phyloP scores from a whole-genome alignment of 768 basidiomycete species.

The Candolleomyces eurysporus region DNA sequence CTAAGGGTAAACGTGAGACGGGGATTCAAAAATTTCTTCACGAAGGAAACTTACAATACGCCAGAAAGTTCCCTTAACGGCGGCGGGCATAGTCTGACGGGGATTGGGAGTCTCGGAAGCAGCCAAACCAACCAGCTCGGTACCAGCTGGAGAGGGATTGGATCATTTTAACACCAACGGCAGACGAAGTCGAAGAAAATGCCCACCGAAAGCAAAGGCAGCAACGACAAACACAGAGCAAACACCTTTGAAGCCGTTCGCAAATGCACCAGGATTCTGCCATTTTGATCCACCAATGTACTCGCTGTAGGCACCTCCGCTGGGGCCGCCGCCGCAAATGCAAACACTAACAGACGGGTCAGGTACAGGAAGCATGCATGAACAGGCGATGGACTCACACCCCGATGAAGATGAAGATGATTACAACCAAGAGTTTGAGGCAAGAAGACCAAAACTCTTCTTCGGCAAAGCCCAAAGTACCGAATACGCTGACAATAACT shows the following conservation, averaged over 20 bases:
- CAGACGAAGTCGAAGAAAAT: neutral
- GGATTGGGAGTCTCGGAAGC: constrained; percentile 47
- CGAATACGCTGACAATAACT: constrained; percentile 41
- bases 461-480: constrained; percentile 46
- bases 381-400: neutral
- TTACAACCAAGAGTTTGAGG: constrained; percentile 43
- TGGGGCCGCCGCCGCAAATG: constrained; percentile 42
- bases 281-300: constrained; percentile 39
- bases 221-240: constrained; percentile 47
- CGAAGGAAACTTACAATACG: constrained; percentile 26
- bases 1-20: neutral
- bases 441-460: constrained; percentile 52
- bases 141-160: constrained; percentile 31
- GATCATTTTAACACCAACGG: neutral
- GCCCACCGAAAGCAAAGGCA: constrained; percentile 39
- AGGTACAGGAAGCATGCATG: constrained; percentile 22
- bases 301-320: constrained; percentile 27
- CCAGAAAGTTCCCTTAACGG: constrained; percentile 50
- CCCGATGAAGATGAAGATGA: constrained; percentile 39
- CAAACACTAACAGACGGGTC: constrained; percentile 33
- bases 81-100: constrained; percentile 40
- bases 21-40: neutral
- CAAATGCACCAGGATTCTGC: constrained; percentile 39
- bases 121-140: constrained; percentile 46
- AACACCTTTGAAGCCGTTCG: constrained; percentile 45